phyloP scores from a whole-genome alignment of 306 rosid genomes.

The Pterocarpus macrocarpus region DNA sequence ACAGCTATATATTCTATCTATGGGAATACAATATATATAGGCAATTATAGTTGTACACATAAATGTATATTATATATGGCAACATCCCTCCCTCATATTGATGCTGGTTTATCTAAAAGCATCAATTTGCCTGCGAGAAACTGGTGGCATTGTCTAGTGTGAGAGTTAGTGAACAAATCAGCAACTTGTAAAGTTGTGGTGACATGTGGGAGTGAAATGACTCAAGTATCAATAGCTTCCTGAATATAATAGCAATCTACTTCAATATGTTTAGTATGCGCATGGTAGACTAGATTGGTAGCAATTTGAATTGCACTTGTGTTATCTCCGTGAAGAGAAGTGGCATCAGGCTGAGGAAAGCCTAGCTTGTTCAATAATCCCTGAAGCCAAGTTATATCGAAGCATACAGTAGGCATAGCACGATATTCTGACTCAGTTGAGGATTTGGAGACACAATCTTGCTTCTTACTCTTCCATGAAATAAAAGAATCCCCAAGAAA shows the following conservation, averaged over 20 bases:
- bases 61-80: too few species aligned
- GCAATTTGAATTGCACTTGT: not conserved
- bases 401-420: not conserved
- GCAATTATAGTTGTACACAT: not conserved
- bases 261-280: not conserved
- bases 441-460: not conserved
- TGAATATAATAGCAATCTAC: not conserved
- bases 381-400: not conserved
- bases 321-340: not conserved
- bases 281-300: not conserved
- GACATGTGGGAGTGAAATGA: too few species aligned
- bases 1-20: too few species aligned
- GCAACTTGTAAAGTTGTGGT: too few species aligned
- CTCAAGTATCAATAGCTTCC: not conserved
- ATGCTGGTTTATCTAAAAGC: not conserved
- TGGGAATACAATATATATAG: too few species aligned
- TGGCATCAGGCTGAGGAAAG: not conserved
- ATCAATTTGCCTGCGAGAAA: not conserved
- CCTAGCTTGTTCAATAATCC: not conserved
- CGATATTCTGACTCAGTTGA: not conserved
- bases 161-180: not conserved
- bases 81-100: not conserved
- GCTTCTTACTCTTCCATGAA: not conserved
- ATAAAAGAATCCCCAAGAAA: not conserved
- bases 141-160: not conserved